Conservation (phyloP, 2,329 filamentous ascomycete genomes). For the Atkinsonella hypoxylon region DNA sequence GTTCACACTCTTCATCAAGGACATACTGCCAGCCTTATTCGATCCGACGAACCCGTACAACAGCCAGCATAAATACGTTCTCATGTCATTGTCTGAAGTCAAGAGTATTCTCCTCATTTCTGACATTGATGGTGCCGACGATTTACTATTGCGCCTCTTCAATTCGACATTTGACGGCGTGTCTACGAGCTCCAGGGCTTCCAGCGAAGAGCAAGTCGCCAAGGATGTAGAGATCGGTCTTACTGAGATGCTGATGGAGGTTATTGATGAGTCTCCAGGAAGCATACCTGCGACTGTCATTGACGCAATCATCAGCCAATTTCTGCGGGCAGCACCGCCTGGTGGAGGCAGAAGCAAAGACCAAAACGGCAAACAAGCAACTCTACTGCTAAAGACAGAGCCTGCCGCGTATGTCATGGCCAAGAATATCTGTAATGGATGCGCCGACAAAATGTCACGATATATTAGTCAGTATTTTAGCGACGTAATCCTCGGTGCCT, state of each 20-base stretch:
- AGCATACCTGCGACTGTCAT: slow-evolving; percentile 68
- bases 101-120: slow-evolving; percentile 90
- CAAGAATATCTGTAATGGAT: slow-evolving; percentile 81
- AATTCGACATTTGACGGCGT: slow-evolving; percentile 86
- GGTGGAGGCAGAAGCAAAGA: slow-evolving; percentile 49
- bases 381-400: slow-evolving; percentile 73
- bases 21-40: slow-evolving; percentile 72
- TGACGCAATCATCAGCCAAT: slow-evolving; percentile 91
- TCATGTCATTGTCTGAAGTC: slow-evolving; percentile 79
- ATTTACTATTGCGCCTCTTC: slow-evolving; percentile 71
- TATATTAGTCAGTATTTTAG: slow-evolving; percentile 95
- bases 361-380: slow-evolving; percentile 67
- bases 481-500: slow-evolving; percentile 87
- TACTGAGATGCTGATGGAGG: slow-evolving; percentile 68
- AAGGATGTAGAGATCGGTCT: slow-evolving; percentile 93
- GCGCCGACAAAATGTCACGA: slow-evolving; percentile 86
- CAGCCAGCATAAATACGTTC: slow-evolving; percentile 81
- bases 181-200: slow-evolving; percentile 61
- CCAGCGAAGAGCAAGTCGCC: slow-evolving; percentile 68
- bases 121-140: slow-evolving; percentile 73
- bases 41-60: slow-evolving; percentile 86
- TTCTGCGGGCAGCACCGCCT: slow-evolving; percentile 72
- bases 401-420: slow-evolving; percentile 95
- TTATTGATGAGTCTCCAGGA: slow-evolving; percentile 75
- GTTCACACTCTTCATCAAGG: slow-evolving; percentile 77